Conservation (phyloP, 2,329 filamentous ascomycete species). For the Epichloe elymi region DNA sequence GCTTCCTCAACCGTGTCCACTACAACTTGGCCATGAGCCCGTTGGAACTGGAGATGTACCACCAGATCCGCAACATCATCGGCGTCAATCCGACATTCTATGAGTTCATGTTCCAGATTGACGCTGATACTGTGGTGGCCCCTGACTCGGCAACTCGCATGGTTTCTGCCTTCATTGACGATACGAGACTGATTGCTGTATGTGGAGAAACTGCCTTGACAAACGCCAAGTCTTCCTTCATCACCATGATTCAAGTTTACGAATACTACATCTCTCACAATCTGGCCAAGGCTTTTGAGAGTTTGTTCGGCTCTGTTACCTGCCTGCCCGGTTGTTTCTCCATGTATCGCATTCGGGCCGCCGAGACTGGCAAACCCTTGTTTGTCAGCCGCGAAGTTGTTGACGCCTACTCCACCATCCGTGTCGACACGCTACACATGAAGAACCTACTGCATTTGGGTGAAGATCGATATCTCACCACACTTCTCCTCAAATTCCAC, state of each 20-base stretch:
- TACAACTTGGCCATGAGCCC: conserved; percentile 96
- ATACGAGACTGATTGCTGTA: conserved; percentile 83
- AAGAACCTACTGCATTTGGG: conserved; percentile 95
- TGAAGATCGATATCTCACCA: conserved; percentile 95
- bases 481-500: conserved; percentile 83
- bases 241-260: conserved; percentile 99
- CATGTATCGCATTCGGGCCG: conserved; percentile 94
- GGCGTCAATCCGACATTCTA: conserved; percentile 98
- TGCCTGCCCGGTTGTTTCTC: conserved; percentile 98
- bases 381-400: conserved; percentile 92
- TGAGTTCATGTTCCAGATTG: conserved; percentile 91
- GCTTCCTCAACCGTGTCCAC: conserved; percentile 97
- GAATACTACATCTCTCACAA: conserved; percentile 99
- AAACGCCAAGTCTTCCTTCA: conserved; percentile 84
- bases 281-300: conserved; percentile 91
- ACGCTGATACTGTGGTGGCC: conserved; percentile 91
- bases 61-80: conserved; percentile 97
- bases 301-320: conserved; percentile 90
- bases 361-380: conserved; percentile 86
- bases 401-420: conserved; percentile 77
- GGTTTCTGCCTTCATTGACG: conserved; percentile 78
- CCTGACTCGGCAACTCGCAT: conserved; percentile 83
- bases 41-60: conserved; percentile 93
- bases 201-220: conserved; percentile 91
- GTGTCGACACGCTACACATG: conserved; percentile 96